phyloP scores from a whole-genome alignment of 129 eudicot species.

The Saposhnikovia divaricata region DNA sequence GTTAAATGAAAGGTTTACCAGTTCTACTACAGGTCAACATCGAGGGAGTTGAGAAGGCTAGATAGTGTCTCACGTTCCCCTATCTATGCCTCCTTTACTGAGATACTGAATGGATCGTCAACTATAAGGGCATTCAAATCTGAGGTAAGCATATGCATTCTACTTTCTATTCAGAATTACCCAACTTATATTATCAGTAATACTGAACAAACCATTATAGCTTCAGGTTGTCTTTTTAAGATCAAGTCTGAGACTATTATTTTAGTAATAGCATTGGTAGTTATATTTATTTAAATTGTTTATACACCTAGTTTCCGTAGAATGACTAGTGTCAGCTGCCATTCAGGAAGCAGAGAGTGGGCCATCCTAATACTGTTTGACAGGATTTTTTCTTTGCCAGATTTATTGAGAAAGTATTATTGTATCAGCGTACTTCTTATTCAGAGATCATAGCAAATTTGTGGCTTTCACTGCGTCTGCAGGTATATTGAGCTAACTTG shows the following conservation, averaged over 20 bases:
- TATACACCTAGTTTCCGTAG: background rate
- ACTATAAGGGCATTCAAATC: conserved; percentile 84
- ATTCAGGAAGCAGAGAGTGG: background rate
- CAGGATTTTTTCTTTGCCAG: conserved; percentile 61
- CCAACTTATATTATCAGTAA: background rate
- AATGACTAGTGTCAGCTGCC: conserved; percentile 12
- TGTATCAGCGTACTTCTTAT: conserved; percentile 84
- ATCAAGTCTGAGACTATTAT: background rate
- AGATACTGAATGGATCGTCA: conserved; percentile 81
- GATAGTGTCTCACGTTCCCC: conserved; percentile 98
- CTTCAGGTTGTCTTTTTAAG: background rate
- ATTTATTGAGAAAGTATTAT: conserved; percentile 45
- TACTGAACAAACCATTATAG: background rate
- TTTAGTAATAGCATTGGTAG: background rate
- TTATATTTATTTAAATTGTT: background rate
- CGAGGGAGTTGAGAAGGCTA: conserved; percentile 86
- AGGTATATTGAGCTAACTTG: conserved; percentile 33
- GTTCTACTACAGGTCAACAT: conserved; percentile 91
- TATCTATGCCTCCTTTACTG: conserved; percentile 88
- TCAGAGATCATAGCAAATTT: conserved; percentile 74
- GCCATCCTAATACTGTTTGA: conserved; percentile 16
- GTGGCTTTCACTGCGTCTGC: conserved; percentile 97
- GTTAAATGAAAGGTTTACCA: conserved; percentile 32
- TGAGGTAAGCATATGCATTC: conserved; percentile 41
- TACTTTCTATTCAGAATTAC: background rate